phyloP scores from a whole-genome alignment of 805 yeast species.

The Allodekkera sacchari region DNA sequence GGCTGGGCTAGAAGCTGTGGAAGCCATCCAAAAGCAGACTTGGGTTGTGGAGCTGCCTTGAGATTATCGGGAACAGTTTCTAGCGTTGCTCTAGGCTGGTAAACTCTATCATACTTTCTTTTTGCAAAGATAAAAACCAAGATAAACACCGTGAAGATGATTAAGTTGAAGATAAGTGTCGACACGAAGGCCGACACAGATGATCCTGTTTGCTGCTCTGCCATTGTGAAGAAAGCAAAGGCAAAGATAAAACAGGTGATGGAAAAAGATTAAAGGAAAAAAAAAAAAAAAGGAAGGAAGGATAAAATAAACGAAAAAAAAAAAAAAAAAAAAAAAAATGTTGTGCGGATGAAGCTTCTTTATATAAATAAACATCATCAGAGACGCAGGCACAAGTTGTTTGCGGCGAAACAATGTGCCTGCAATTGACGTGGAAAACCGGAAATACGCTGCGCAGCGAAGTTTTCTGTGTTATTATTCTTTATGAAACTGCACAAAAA shows the following conservation, averaged over 20 bases:
- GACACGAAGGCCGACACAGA: slow-evolving; percentile 45
- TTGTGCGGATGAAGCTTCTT: too few relatives aligned
- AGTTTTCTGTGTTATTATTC: too few relatives aligned
- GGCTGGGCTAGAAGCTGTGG: slow-evolving; percentile 42
- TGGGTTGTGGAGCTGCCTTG: slow-evolving; percentile 34
- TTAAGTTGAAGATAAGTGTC: slow-evolving; percentile 35
- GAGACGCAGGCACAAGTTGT: too few relatives aligned
- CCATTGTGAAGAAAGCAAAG: background rate
- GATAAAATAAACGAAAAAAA: background rate
- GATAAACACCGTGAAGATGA: slow-evolving; percentile 34
- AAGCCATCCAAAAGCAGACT: slow-evolving; percentile 49
- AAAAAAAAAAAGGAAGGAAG: background rate
- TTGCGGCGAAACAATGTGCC: too few relatives aligned
- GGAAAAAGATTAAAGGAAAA: background rate
- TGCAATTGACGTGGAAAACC: too few relatives aligned
- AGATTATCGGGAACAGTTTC: slow-evolving; percentile 38
- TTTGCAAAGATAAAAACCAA: slow-evolving; percentile 32
- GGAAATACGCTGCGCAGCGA: too few relatives aligned
- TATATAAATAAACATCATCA: too few relatives aligned
- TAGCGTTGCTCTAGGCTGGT: slow-evolving; percentile 42
- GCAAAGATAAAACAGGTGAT: background rate
- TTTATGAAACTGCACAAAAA: too few relatives aligned
- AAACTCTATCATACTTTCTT: slow-evolving; percentile 37
- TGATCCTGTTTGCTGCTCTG: slow-evolving; percentile 11
- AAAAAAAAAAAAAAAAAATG: background rate